Conservation (phyloP, 2,329 filamentous ascomycete genomes). For the Phaeosphaeria sp. region DNA sequence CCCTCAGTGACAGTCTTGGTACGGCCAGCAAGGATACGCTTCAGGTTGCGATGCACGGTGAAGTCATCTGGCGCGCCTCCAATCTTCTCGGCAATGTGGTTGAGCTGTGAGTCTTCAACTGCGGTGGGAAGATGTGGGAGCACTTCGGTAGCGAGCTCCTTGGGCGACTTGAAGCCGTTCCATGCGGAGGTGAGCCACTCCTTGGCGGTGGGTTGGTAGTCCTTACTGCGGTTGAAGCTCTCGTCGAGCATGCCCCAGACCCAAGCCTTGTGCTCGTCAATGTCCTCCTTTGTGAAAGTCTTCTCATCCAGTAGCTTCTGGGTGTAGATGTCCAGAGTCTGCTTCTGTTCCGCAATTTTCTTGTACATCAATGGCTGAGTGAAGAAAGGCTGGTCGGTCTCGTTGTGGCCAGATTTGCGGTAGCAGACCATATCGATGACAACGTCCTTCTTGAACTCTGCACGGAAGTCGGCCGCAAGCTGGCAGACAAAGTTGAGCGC, state of each 20-base stretch:
- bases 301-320: slow-evolving; percentile 90
- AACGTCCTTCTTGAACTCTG: slow-evolving; percentile 97
- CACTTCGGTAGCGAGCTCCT: slow-evolving; percentile 93
- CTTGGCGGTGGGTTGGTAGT: slow-evolving; percentile 94
- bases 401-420: slow-evolving; percentile 98
- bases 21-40: slow-evolving; percentile 89
- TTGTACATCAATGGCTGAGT: slow-evolving; percentile 99
- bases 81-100: slow-evolving; percentile 83
- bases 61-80: slow-evolving; percentile 83
- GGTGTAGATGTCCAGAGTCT: slow-evolving; percentile 89
- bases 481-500: slow-evolving; percentile 98
- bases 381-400: slow-evolving; percentile 98
- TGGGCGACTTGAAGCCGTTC: slow-evolving; percentile 99
- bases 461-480: slow-evolving; percentile 95
- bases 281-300: slow-evolving; percentile 95
- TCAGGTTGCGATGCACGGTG: slow-evolving; percentile 90
- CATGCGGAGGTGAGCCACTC: slow-evolving; percentile 99
- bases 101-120: slow-evolving; percentile 74
- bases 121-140: slow-evolving; percentile 89
- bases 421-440: slow-evolving; percentile 99
- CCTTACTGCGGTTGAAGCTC: slow-evolving; percentile 95
- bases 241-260: slow-evolving; percentile 99
- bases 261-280: slow-evolving; percentile 99
- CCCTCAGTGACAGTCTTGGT: slow-evolving; percentile 93
- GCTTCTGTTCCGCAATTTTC: slow-evolving; percentile 84